Percentiles rank a stretch among this genome's conserved stretches.
These are phyloP conservation scores for Penicillium sp. DNA, from an alignment of 2,329 filamentous ascomycete genomes.

Conservation along the genomic window DNA sequence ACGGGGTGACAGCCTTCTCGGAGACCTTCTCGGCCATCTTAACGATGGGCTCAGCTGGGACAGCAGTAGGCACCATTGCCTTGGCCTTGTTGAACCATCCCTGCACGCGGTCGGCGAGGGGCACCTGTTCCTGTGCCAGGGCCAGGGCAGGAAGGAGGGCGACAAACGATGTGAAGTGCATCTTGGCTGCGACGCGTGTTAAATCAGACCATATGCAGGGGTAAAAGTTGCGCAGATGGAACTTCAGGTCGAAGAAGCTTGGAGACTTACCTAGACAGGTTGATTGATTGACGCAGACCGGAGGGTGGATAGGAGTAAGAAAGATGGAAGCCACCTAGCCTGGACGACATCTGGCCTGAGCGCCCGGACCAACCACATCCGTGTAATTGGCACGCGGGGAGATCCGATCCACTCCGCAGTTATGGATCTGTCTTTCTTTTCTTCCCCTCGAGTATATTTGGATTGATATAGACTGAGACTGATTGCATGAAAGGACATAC, in stretches of 20 bases:
- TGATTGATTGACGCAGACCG: slow-evolving; percentile 17
- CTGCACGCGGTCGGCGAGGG: slow-evolving; percentile 47
- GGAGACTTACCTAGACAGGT: slow-evolving; percentile 1
- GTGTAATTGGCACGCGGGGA: slow-evolving; percentile 13
- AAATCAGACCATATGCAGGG: not conserved
- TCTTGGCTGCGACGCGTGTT: slow-evolving; percentile 34
- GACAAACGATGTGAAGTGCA: slow-evolving; percentile 56
- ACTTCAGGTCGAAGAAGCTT: not conserved
- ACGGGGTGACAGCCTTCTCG: slow-evolving; percentile 50
- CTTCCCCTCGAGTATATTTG: not conserved
- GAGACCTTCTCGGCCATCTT: slow-evolving; percentile 52
- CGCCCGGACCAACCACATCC: slow-evolving; percentile 22
- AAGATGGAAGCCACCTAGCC: slow-evolving; percentile 22
- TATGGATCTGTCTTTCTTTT: not conserved
- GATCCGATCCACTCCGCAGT: not conserved
- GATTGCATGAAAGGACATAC: not conserved
- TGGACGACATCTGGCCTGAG: slow-evolving; percentile 35
- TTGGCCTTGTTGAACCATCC: slow-evolving; percentile 55
- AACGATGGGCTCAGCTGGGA: slow-evolving; percentile 35
- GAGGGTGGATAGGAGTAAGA: slow-evolving; percentile 23
- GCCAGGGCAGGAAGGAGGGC: slow-evolving; percentile 52
- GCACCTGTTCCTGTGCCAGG: slow-evolving; percentile 59
- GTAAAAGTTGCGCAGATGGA: slow-evolving; percentile 2
- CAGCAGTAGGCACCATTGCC: slow-evolving; percentile 54
- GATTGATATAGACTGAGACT: not conserved